Base-by-base conservation (phyloP, 2,329 filamentous ascomycete genomes). In the Diaporthe nobilis region DNA sequence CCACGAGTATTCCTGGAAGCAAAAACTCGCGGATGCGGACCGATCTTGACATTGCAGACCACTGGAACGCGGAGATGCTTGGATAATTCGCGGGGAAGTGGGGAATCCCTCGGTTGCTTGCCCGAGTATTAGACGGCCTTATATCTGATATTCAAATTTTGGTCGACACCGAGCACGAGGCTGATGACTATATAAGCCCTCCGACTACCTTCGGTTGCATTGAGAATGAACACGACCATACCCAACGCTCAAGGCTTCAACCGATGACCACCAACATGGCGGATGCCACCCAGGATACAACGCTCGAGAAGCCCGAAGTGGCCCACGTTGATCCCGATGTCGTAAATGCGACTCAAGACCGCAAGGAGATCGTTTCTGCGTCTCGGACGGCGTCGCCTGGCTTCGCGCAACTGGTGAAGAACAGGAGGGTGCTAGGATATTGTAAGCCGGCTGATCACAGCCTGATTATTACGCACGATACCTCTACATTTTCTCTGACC, bases 301-400 rank as follows among this genome's bases (percentile, higher is more conserved):
- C 39, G n/a, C 39, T 20, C n/a, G 60, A 47, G 42, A 63, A 63
- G 39, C 60, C 60, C 31, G 60, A 44, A 63, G 39, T 63, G 37
- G 22, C 39, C 7, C 60, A 47, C 25, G 17, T 60, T 20, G 28
- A 47, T 47, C 37, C 60, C 25, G 20, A 63, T 60, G 57, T 39
- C 39, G 25, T 31, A 12, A 15, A 8, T 25, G 39, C n/a, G 2
- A 12, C 60, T 7, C 39, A 47, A 15, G 39, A 31, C 6, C 37
- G 39, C 3, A 63, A 12, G 10, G 25, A 47, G 39, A 39, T 63
- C 17, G 39, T 47, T 10, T 47, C 60, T 1, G 60, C 60, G n/a
- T 47, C 60, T 47, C 60, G 39, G 15, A 63, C 37, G 2, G 39
- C 60, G 25, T 63, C 60, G 13, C 60, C 60, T 9, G 60, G 60